Conservation (phyloP, 768 basidiomycete species). For the Coprinopsis marcescibilis region DNA sequence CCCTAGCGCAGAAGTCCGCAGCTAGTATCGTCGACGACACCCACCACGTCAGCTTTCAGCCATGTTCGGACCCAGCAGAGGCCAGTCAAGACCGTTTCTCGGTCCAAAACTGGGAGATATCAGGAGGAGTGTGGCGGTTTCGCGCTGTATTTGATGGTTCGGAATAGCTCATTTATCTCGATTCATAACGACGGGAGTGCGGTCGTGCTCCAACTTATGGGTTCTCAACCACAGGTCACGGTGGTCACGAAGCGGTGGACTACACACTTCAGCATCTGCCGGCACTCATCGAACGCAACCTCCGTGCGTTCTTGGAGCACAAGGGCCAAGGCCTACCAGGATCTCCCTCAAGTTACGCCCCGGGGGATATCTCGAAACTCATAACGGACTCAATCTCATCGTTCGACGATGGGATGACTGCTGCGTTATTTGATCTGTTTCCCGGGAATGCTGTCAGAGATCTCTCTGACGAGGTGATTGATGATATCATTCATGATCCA, state of each 20-base stretch:
- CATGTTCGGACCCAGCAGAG: conserved; percentile 33
- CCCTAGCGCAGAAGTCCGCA: conserved; percentile 34
- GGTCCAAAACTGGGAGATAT: conserved; percentile 33
- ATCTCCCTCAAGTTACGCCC: too few species aligned
- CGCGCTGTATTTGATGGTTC: conserved; percentile 45
- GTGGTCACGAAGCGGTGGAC: conserved; percentile 43
- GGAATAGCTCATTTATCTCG: too few species aligned
- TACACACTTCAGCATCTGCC: conserved; percentile 30
- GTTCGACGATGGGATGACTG: conserved; percentile 33
- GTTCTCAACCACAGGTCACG: too few species aligned
- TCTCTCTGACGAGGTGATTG: conserved; percentile 36
- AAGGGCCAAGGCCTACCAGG: too few species aligned
- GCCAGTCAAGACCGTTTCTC: conserved; percentile 42
- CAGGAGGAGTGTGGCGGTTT: conserved; percentile 37
- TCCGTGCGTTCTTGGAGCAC: conserved; percentile 13
- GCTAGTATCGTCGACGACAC: conserved; percentile 27
- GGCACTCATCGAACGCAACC: conserved; percentile 21
- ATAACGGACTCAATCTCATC: conserved; percentile 30
- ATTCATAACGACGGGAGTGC: too few species aligned
- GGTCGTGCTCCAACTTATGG: too few species aligned
- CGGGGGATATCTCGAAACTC: conserved; percentile 23
- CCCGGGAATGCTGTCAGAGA: conserved; percentile 28
- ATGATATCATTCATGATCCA: conserved; percentile 34
- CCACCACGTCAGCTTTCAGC: conserved; percentile 42
- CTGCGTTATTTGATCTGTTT: conserved; percentile 35